A percentile compares a stretch with the other conserved stretches of the same genome.
These are phyloP conservation scores for Wilhelminamyces savonicus DNA, from an alignment of 805 yeast species.

Conservation along the genomic window DNA sequence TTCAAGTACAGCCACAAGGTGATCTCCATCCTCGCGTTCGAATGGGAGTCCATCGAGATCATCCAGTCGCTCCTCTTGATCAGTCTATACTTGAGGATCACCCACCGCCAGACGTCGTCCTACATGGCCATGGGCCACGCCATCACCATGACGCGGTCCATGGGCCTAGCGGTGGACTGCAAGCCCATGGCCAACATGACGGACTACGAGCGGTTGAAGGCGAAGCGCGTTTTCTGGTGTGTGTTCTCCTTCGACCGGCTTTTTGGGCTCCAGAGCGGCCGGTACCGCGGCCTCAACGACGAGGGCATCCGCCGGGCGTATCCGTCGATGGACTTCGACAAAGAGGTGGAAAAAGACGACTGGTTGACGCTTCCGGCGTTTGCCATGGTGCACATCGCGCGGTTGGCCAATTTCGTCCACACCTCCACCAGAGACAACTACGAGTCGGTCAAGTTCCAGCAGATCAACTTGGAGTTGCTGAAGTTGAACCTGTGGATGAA, in stretches of 20 bases:
- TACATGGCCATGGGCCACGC: slow-evolving; percentile 39
- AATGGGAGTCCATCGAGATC: slow-evolving; percentile 47
- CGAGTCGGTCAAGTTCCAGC: slow-evolving; percentile 20
- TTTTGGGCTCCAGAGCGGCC: slow-evolving; percentile 47
- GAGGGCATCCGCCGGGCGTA: slow-evolving; percentile 28
- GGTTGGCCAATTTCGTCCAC: slow-evolving; percentile 31
- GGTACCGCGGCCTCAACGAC: slow-evolving; percentile 30
- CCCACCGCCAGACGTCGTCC: slow-evolving; percentile 40
- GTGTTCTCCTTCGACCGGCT: slow-evolving; percentile 50
- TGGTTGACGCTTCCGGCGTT: slow-evolving; percentile 45
- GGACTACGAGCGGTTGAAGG: slow-evolving; percentile 39
- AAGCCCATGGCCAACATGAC: slow-evolving; percentile 13
- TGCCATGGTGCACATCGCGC: slow-evolving; percentile 39
- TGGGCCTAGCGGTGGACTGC: slow-evolving; percentile 30
- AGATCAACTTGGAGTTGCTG: slow-evolving; percentile 24
- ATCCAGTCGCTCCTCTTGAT: slow-evolving; percentile 46
- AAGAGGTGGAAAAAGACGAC: slow-evolving; percentile 31
- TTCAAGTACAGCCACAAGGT: slow-evolving; percentile 36
- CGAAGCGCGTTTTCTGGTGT: slow-evolving; percentile 49
- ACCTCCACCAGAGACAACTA: slow-evolving; percentile 19
- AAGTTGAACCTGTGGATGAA: slow-evolving; percentile 27
- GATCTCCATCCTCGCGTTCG: slow-evolving; percentile 35
- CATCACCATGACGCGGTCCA: slow-evolving; percentile 35
- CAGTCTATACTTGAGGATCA: slow-evolving; percentile 35
- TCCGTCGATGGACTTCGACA: slow-evolving; percentile 23